These are phyloP conservation scores for Lasiosphaeria miniovina DNA, from an alignment of 495 filamentous ascomycete genomes.

Conservation along the genomic window DNA sequence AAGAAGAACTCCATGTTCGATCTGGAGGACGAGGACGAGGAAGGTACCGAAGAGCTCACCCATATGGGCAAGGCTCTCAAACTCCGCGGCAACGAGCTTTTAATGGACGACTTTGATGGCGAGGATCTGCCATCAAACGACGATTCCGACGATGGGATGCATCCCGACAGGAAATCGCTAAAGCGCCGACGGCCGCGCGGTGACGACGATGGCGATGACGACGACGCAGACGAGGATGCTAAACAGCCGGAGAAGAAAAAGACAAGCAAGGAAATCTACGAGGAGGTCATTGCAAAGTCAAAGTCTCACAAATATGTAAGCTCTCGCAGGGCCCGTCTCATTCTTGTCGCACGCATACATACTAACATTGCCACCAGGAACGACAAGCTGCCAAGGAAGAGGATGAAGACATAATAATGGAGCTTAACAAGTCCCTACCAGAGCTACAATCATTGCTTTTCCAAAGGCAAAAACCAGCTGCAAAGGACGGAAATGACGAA, in stretches of 20 bases:
- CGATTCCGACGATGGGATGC: constrained; percentile 46
- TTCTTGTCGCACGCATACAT: neutral
- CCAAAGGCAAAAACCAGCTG: constrained; percentile 26
- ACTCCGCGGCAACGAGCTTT: constrained; percentile 34
- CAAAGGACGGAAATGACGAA: constrained; percentile 49
- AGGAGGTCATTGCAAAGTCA: constrained; percentile 95
- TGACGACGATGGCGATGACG: constrained; percentile 36
- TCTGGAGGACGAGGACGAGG: constrained; percentile 80
- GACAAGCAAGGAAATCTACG: constrained; percentile 91
- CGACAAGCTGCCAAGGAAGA: constrained; percentile 91
- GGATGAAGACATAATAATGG: constrained; percentile 70
- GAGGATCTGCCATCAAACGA: constrained; percentile 56
- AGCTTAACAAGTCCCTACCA: constrained; percentile 65
- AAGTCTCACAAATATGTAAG: constrained; percentile 86
- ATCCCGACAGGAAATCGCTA: constrained; percentile 45
- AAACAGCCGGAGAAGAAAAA: constrained; percentile 75
- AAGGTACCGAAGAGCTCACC: constrained; percentile 70
- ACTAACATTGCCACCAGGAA: constrained; percentile 20
- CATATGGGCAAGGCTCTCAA: constrained; percentile 75
- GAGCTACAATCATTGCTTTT: constrained; percentile 71
- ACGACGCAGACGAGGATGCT: constrained; percentile 41
- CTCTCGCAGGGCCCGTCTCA: neutral
- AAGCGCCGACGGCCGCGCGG: constrained; percentile 58
- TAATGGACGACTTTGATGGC: constrained; percentile 71
- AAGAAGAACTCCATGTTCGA: constrained; percentile 80